A percentile compares a stretch with the other conserved stretches of the same genome.
Conservation (phyloP, 805 yeast genomes). For the Metschnikowia sp. region DNA sequence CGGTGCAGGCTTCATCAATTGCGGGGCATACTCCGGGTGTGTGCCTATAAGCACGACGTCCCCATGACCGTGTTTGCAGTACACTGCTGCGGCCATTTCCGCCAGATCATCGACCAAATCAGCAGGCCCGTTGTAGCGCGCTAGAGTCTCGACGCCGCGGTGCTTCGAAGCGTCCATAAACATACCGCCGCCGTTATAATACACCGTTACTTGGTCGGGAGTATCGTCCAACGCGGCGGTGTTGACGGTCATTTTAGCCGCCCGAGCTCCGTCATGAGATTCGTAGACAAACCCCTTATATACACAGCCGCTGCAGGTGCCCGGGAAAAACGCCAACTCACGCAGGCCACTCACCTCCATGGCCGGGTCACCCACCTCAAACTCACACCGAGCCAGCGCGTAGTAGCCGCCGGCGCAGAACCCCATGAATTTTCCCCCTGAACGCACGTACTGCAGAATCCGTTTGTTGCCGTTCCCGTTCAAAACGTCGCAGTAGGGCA, state of each 20-base stretch:
- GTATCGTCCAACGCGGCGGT: slow-evolving; percentile 20
- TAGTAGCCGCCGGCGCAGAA: slow-evolving; percentile 96
- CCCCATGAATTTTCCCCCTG: slow-evolving; percentile 83
- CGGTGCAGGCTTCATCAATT: slow-evolving; percentile 38
- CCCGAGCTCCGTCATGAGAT: slow-evolving; percentile 71
- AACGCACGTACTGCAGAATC: slow-evolving; percentile 60
- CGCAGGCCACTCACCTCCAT: slow-evolving; percentile 85
- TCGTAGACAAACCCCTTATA: slow-evolving; percentile 78
- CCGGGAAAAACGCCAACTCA: slow-evolving; percentile 80
- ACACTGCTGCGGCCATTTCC: slow-evolving; percentile 66
- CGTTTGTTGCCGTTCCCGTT: slow-evolving; percentile 64
- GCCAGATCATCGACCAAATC: slow-evolving; percentile 45
- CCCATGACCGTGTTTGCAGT: slow-evolving; percentile 70
- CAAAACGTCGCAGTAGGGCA: slow-evolving; percentile 73
- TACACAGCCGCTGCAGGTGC: slow-evolving; percentile 78
- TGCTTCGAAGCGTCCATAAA: slow-evolving; percentile 71
- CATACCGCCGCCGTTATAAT: slow-evolving; percentile 88
- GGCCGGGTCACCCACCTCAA: slow-evolving; percentile 66
- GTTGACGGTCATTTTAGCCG: slow-evolving; percentile 46
- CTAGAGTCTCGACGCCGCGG: slow-evolving; percentile 62
- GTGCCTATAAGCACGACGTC: slow-evolving; percentile 74
- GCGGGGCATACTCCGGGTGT: slow-evolving; percentile 83
- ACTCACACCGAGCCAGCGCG: slow-evolving; percentile 71
- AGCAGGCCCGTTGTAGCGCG: slow-evolving; percentile 55
- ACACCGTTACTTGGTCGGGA: slow-evolving; percentile 35